Conservation (phyloP, 2,329 filamentous ascomycete genomes). For the Zasmidium angulare region DNA sequence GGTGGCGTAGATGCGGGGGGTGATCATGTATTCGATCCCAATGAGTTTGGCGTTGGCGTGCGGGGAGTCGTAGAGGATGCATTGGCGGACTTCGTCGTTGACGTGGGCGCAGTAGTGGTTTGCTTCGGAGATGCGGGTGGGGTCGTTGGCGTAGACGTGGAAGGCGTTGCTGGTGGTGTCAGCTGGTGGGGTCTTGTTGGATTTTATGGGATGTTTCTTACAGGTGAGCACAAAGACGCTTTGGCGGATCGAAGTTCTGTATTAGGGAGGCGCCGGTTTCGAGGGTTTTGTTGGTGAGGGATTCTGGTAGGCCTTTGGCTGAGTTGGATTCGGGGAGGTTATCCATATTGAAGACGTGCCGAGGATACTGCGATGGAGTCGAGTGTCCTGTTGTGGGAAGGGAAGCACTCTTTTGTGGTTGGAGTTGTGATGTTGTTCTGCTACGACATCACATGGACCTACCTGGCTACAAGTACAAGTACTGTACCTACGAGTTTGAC, state of each 20-base stretch:
- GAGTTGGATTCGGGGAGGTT: constrained; percentile 58
- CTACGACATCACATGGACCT: not conserved
- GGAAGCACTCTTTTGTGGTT: too few species aligned
- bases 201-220: not conserved
- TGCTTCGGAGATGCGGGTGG: constrained; percentile 66
- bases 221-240: constrained; percentile 75
- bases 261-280: constrained; percentile 61
- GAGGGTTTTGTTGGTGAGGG: constrained; percentile 57
- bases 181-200: not conserved
- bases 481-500: not conserved
- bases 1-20: constrained; percentile 64
- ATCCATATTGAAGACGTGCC: too few species aligned
- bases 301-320: constrained; percentile 61
- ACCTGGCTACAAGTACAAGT: too few species aligned
- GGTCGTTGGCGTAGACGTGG: constrained; percentile 76
- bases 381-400: too few species aligned
- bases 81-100: constrained; percentile 77
- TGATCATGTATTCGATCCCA: constrained; percentile 87
- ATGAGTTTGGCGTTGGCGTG: constrained; percentile 69
- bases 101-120: constrained; percentile 85
- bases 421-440: not conserved
- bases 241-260: constrained; percentile 69
- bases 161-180: constrained; percentile 64
- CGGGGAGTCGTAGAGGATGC: constrained; percentile 77
- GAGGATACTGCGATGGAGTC: too few species aligned